phyloP scores from a whole-genome alignment of 441 rosid species.

The Rhodomyrtus psidioides region DNA sequence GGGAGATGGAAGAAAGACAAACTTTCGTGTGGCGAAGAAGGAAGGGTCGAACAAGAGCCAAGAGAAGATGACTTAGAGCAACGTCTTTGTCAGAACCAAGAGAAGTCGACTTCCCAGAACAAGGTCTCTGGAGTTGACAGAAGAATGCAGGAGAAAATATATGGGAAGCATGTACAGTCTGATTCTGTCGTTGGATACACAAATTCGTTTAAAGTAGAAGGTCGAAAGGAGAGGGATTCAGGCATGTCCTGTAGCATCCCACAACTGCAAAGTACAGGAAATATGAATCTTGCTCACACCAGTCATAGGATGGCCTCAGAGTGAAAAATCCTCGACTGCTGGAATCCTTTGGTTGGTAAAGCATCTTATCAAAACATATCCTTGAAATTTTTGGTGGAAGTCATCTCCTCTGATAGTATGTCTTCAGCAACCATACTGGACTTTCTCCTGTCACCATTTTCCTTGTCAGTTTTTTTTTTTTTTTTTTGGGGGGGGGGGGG shows the following conservation, averaged over 20 bases:
- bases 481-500: too few species aligned
- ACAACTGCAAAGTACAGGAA: too few species aligned
- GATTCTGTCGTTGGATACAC: too few species aligned
- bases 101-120: neutral
- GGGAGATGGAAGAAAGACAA: neutral
- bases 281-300: neutral
- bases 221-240: too few species aligned
- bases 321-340: neutral
- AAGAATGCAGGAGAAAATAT: too few species aligned
- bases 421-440: slow-evolving; percentile 25
- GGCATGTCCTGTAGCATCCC: too few species aligned
- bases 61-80: neutral
- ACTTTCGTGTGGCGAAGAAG: neutral
- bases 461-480: too few species aligned
- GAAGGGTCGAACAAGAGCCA: neutral
- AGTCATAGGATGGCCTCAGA: neutral
- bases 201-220: too few species aligned
- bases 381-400: slow-evolving; percentile 17
- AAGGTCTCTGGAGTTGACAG: neutral
- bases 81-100: neutral
- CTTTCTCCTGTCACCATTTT: neutral
- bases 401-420: slow-evolving; percentile 38
- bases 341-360: neutral
- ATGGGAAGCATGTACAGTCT: too few species aligned
- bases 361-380: slow-evolving; percentile 29